Base-by-base conservation (phyloP, 106 monocot genomes). In the Allium sativum region DNA sequence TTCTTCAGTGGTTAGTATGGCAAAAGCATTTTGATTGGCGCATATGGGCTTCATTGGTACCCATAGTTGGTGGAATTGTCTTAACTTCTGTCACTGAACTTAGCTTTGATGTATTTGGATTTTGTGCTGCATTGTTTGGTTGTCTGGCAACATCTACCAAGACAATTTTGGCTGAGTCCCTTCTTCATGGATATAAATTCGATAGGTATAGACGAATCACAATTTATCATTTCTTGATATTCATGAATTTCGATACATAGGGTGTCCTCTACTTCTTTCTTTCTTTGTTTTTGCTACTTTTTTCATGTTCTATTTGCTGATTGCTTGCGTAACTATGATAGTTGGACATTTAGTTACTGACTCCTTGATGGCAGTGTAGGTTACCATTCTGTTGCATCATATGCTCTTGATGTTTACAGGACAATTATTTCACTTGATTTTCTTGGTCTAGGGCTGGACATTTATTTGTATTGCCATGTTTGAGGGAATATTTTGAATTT, bases 1-100 rank as follows among this genome's bases (percentile, higher is more conserved):
- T 95, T 67, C 68, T 95, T 70, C 94, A 95, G 68, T 95, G 94
- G 86, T 56, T 95, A 52, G 76, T 95, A 64, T 95, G 94, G 94
- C 74, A 66, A 67, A 95, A 81, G 48, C 44, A 78, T 45, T 95
- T 95, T 53, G 94, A 95, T 42, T 79, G 83, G 76, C 78, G 90
- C 16, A 86, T 95, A 68, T 95, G 90, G 94, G 42, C 80, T 64
- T 86, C 94, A 51, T 54, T 95, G 73, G 69, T 95, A 20, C 94
- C 94, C 9, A 95, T 95, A 72, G 94, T 95, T 47, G 94, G 94
- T 9, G 94, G 94, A 51, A 90, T 95, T 64, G 74, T 95, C 56
- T 61, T 95, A 42, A 86, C 94, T 7, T 95, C 94, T 41, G 17
- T 90, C 50, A 90, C 94, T 44, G 94, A 95, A 67, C 81, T 95